Evolutionary conservation across 78 protist genomes (phyloP), one percentile per base, ranked within the genome.

Genomic region (Isochrysis galbana): DNA sequence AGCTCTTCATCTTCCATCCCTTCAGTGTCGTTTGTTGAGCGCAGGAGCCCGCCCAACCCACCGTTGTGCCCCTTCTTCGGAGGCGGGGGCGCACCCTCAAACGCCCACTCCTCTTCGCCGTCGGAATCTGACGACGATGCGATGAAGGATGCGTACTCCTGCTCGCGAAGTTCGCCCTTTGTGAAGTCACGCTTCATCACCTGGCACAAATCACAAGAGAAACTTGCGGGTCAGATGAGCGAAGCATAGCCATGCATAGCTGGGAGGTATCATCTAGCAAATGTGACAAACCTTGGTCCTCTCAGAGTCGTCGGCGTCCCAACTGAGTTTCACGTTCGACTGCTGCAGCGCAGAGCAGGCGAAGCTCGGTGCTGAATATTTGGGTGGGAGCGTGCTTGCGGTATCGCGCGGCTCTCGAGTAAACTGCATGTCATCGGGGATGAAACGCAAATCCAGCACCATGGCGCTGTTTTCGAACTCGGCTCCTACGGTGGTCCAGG

Each of bases 271-370:
- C n/a, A n/a, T n/a, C n/a, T n/a, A n/a, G n/a, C n/a, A n/a, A n/a
- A n/a, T n/a, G n/a, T n/a, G n/a, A n/a, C n/a, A n/a, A n/a, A n/a
- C n/a, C n/a, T n/a, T n/a, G 61, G 61, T 51, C 61, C 61, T 7
- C 61, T 51, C 61, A 7, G 61, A 51, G 29, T 84, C 89, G 32
- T 47, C 89, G 26, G 61, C 89, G n/a, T 84, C 89, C 89, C 89
- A 84, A 2, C 29, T 47, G 44, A 44, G 69, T 69, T 45, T 0
- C 45, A 47, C 70, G 11, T 34, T 4, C 14, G 67, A 34, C 70
- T 47, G 61, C 89, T 84, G 89, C 89, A 84, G 89, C 89, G 89
- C 89, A 29, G 48, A 36, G 70, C 45, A 10, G 46, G 5, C 5
- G 70, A 84, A 84, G 19, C 46, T 1, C 29, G 89, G 89, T 25